Evolutionary conservation across 2,329 filamentous ascomycete genomes (phyloP).

Genomic region (Microdochium trichocladiopsis): DNA sequence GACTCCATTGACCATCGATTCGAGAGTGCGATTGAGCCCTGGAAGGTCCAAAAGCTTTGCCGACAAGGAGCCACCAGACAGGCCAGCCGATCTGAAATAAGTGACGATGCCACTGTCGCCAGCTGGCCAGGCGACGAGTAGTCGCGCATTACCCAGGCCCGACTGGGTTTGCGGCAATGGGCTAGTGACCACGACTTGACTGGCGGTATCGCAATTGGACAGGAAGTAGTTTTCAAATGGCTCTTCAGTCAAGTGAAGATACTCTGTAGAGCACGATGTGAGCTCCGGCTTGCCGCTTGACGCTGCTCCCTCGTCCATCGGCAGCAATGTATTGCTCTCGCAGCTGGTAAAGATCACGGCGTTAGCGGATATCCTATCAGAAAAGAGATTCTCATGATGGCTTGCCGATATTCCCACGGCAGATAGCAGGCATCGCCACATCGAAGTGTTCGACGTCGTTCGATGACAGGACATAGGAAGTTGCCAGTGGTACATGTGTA

Average conservation of each 20-base stretch:
- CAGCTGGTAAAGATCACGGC: constrained; percentile 5
- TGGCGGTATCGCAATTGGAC: constrained; percentile 52
- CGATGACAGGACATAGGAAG: constrained; percentile 19
- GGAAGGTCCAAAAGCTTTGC: constrained; percentile 42
- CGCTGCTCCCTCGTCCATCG: constrained; percentile 1
- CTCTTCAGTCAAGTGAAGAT: constrained; percentile 38
- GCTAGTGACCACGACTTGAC: constrained; percentile 54
- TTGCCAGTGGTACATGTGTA: constrained; percentile 17
- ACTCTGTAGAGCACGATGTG: constrained; percentile 8
- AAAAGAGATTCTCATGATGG: not conserved
- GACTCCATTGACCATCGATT: constrained; percentile 44
- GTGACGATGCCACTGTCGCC: constrained; percentile 54
- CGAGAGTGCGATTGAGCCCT: constrained; percentile 31
- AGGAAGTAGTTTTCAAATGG: constrained; percentile 62
- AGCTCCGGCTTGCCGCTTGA: constrained; percentile 1
- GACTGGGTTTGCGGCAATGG: constrained; percentile 46
- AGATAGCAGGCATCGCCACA: constrained; percentile 19
- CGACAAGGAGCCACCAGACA: constrained; percentile 44
- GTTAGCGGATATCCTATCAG: not conserved
- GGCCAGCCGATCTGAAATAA: constrained; percentile 48
- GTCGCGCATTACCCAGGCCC: constrained; percentile 44
- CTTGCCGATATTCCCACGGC: constrained; percentile 14
- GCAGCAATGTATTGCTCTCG: constrained; percentile 4
- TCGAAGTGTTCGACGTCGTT: constrained; percentile 16
- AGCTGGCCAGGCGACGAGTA: constrained; percentile 57